Evolutionary conservation across 2,329 filamentous ascomycete genomes (phyloP).

Genomic region (Neoarthrinium moseri): DNA sequence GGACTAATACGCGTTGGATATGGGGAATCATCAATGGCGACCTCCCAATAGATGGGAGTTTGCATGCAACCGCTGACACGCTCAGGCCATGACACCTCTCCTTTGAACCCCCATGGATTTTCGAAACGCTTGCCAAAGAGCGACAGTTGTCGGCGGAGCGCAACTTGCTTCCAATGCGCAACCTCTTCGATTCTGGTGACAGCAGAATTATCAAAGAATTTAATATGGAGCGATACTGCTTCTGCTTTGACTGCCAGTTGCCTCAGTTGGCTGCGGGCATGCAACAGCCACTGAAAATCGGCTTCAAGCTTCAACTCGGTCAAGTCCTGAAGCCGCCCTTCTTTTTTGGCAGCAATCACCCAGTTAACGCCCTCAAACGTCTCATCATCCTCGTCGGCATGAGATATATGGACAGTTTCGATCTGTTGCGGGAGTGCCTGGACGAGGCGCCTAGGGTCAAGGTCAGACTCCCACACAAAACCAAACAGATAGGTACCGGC

Average conservation of each 20-base stretch:
- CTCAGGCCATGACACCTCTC: conserved; percentile 2
- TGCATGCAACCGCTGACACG: conserved; percentile 11
- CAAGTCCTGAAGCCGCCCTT: conserved; percentile 1
- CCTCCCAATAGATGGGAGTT: conserved; percentile 5
- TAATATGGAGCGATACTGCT: background rate
- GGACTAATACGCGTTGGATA: too few species aligned
- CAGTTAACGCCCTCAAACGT: conserved; percentile 2
- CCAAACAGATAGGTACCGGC: conserved; percentile 12
- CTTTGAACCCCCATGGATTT: conserved; percentile 10
- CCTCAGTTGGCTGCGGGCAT: background rate
- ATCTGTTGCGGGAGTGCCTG: conserved; percentile 10
- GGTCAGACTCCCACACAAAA: conserved; percentile 7
- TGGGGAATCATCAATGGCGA: too few species aligned
- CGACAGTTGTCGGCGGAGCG: background rate
- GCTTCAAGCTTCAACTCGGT: conserved; percentile 7
- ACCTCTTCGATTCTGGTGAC: background rate
- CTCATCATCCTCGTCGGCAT: conserved; percentile 13
- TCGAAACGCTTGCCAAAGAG: background rate
- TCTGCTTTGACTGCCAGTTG: background rate
- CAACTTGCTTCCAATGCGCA: background rate
- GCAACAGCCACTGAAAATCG: background rate
- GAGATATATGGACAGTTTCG: conserved; percentile 2
- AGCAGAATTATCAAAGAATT: conserved; percentile 9
- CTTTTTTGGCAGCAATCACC: conserved; percentile 4
- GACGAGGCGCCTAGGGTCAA: conserved; percentile 8